Evolutionary conservation across 2,329 filamentous ascomycete genomes (phyloP), one percentile per base, ranked within the genome.

Genomic region (Trichoderma guizhouense): DNA sequence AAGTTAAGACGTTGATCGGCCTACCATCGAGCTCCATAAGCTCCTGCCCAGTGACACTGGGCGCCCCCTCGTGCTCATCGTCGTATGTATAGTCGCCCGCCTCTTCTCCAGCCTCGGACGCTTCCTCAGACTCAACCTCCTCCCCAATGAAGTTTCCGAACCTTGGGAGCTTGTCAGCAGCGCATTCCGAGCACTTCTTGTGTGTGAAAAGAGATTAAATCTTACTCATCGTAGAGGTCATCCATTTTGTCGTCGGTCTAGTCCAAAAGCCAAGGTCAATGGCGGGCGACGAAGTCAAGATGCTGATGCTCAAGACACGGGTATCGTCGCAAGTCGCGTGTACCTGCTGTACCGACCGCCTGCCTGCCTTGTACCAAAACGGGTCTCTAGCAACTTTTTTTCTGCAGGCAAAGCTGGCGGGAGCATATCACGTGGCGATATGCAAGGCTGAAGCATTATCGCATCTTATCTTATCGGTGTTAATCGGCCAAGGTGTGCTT

Each of bases 81-180:
- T 93, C 91, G 82, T 97, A 97, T 78, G 91, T 90, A 79, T 95
- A 94, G 78, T 93, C 91, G 79, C 89, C 89, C 72, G 90, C 90
- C 81, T 92, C 91, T 76, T 90, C 89, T 80, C 91, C 90, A 79
- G 89, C 89, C 80, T 94, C 90, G 77, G 93, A 95, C 79, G 95
- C 95, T 79, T 93, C 92, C 79, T 97, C 95, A 71, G 93, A 96
- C 81, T 91, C 88, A 76, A 84, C 92, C 78, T 93, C 93, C 83
- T 98, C 96, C 79, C 96, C 96, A 80, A 98, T 97, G 84, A 96
- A 98, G 85, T 98, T 98, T 79, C 95, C 95, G 84, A 98, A 98
- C 86, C 94, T 97, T 68, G 15, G 7, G 34, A 34, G 39, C 67
- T 62, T 36, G 68, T 71, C 39, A 72, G 66, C 26, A 30, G 32